Percentiles rank a stretch among this genome's conserved stretches.
Conservation (phyloP, 1,139 yeast genomes). For the Pneumocystis carinii region DNA sequence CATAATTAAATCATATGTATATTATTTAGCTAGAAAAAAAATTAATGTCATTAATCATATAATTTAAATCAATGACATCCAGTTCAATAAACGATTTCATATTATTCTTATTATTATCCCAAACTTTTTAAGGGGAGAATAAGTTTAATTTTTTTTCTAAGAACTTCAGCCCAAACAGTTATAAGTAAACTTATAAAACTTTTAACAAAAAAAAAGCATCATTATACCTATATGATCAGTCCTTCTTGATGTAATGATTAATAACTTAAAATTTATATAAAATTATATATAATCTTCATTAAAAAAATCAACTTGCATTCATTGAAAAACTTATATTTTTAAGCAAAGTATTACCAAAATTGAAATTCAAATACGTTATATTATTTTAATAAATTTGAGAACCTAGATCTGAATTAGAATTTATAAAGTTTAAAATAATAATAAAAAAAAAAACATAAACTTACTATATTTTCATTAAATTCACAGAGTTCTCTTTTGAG, state of each 20-base stretch:
- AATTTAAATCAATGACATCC: not conserved
- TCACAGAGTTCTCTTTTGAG: not conserved
- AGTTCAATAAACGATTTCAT: not conserved
- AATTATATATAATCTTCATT: not conserved
- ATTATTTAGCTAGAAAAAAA: not conserved
- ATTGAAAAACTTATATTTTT: too few relatives aligned
- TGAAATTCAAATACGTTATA: not conserved
- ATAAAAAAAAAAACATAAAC: not conserved
- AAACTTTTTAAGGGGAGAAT: not conserved
- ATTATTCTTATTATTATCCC: not conserved
- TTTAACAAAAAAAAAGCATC: not conserved
- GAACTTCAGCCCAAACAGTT: not conserved
- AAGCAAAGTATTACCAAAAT: not conserved
- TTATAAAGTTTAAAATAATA: not conserved
- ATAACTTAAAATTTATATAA: not conserved
- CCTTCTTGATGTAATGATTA: not conserved
- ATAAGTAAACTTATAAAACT: not conserved
- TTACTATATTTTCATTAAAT: not conserved
- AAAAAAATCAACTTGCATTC: not conserved
- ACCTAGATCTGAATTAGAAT: not conserved
- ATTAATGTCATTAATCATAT: not conserved
- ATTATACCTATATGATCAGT: not conserved
- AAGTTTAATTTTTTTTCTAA: not conserved
- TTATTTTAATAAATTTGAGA: not conserved
- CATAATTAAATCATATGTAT: not conserved